phyloP scores from a whole-genome alignment of 768 basidiomycete species.

The Lanmaoa rubissima region DNA sequence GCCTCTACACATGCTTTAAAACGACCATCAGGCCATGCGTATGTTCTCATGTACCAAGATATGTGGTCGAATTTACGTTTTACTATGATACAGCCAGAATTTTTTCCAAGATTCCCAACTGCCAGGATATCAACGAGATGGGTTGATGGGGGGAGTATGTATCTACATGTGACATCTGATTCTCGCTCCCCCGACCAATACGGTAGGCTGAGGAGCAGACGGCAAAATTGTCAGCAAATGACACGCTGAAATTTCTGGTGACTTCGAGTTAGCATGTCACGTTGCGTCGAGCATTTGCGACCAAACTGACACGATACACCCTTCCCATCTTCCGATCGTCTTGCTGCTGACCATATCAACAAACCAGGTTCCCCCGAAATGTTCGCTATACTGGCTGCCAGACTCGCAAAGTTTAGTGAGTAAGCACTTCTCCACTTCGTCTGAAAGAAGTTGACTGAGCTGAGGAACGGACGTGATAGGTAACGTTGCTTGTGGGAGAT shows the following conservation, averaged over 20 bases:
- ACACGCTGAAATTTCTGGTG: constrained; percentile 61
- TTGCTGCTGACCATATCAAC: constrained; percentile 66
- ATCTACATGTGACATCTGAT: constrained; percentile 40
- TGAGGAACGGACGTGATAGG: constrained; percentile 74
- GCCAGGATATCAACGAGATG: constrained; percentile 53
- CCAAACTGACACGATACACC: constrained; percentile 63
- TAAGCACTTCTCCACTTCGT: constrained; percentile 74
- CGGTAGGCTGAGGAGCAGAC: constrained; percentile 61
- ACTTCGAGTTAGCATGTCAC: constrained; percentile 5
- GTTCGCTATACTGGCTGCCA: constrained; percentile 55
- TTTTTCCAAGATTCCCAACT: constrained; percentile 45
- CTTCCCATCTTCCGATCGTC: constrained; percentile 76
- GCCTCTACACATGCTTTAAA: constrained; percentile 8
- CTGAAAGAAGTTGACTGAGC: constrained; percentile 66
- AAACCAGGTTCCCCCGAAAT: constrained; percentile 65
- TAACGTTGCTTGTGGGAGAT: constrained; percentile 77
- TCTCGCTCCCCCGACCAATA: constrained; percentile 41
- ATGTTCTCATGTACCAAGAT: constrained; percentile 19
- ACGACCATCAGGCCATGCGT: constrained; percentile 14
- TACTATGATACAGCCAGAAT: constrained; percentile 30
- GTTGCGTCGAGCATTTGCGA: background rate
- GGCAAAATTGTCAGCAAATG: constrained; percentile 46
- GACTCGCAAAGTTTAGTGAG: constrained; percentile 67
- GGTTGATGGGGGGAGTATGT: constrained; percentile 38
- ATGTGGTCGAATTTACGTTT: constrained; percentile 7